These are phyloP conservation scores for Sergeia podlipaevii DNA, from an alignment of 208 protist species.

Conservation along the genomic window DNA sequence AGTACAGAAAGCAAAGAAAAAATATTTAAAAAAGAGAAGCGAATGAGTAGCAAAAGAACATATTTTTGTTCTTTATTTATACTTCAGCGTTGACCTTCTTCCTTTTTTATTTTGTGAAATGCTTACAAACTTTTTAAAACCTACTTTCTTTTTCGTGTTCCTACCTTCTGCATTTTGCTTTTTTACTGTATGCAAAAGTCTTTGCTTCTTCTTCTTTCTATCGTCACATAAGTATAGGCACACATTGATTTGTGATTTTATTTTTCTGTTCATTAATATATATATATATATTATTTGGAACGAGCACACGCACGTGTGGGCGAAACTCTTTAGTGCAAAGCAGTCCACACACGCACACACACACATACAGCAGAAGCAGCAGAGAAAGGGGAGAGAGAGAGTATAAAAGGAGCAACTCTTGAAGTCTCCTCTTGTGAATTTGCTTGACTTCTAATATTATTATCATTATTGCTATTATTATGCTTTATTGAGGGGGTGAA, in stretches of 20 bases:
- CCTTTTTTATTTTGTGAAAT: not conserved
- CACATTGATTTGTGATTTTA: not conserved
- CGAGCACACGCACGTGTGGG: no score
- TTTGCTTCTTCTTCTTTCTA: not conserved
- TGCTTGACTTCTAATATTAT: no score
- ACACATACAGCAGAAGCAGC: no score
- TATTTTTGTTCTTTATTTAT: slow-evolving; percentile 8
- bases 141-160: slow-evolving; percentile 1
- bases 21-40: no score
- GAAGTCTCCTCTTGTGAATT: slow-evolving; percentile 1
- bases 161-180: not conserved
- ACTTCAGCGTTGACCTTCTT: slow-evolving; percentile 17
- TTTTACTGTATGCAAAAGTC: not conserved
- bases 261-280: not conserved
- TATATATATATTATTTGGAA: not conserved
- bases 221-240: not conserved
- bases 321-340: no score
- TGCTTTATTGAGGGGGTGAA: no score
- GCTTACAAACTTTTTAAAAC: not conserved
- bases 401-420: not conserved
- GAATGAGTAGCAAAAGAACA: not conserved
- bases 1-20: no score
- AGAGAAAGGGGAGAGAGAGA: slow-evolving; percentile 1
- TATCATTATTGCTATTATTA: no score
- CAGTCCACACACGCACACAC: slow-evolving; percentile 1